Conservation (phyloP, 2,329 filamentous ascomycete genomes). For the Tolypocladium album region DNA sequence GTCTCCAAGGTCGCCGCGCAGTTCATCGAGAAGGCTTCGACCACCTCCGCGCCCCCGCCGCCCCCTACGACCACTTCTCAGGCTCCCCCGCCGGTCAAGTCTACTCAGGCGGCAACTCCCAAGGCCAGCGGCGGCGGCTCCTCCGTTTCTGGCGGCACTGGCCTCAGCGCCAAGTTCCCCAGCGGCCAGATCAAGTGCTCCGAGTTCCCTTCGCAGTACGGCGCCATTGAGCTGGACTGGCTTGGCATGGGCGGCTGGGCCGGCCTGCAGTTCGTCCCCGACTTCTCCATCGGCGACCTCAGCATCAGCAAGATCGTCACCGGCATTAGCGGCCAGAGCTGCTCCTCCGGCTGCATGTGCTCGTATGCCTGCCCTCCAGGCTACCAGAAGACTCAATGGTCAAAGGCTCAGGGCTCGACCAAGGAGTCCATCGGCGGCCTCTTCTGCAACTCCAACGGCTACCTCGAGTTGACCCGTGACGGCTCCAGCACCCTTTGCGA, state of each 20-base stretch:
- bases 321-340: constrained; percentile 48
- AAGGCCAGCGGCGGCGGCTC: constrained; percentile 7
- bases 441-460: constrained; percentile 61
- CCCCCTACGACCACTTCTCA: constrained; percentile 10
- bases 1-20: constrained; percentile 27
- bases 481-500: constrained; percentile 64
- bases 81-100: constrained; percentile 2
- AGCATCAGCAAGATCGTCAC: constrained; percentile 57
- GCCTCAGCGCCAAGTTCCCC: constrained; percentile 61
- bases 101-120: constrained; percentile 8
- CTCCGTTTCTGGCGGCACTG: constrained; percentile 26
- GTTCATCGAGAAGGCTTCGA: constrained; percentile 38
- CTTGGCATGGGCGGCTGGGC: constrained; percentile 65
- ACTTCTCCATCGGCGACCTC: constrained; percentile 34
- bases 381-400: constrained; percentile 91
- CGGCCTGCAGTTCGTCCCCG: constrained; percentile 59
- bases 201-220: constrained; percentile 70
- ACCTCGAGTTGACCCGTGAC: constrained; percentile 66
- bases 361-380: constrained; percentile 89
- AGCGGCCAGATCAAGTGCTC: constrained; percentile 61
- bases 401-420: constrained; percentile 61
- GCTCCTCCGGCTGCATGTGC: constrained; percentile 60
- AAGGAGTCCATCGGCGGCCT: constrained; percentile 84
- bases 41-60: constrained; percentile 4
- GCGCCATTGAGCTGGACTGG: constrained; percentile 61